Evolutionary conservation across 495 filamentous ascomycete genomes (phyloP), one percentile per base, ranked within the genome.

Genomic region (Penicillium lividum): DNA sequence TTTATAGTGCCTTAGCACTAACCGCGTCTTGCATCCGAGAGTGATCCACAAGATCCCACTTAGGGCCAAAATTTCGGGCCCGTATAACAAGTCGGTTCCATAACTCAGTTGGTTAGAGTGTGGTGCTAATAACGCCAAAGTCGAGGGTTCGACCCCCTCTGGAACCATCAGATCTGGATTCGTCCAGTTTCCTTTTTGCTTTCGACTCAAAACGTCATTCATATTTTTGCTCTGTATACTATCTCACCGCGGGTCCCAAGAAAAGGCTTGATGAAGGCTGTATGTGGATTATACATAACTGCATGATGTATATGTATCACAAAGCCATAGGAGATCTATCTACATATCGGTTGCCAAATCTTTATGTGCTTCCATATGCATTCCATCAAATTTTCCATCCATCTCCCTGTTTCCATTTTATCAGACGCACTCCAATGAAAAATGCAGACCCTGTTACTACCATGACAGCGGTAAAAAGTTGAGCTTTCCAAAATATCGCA

Each of bases 41-140:
- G 30, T 33, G 30, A 33, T 9, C 30, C 30, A 33, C 30, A 33
- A 9, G 5, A 6, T 33, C 8, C 30, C 30, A 33, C 30, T 33
- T 33, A 9, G 30, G 30, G 8, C 30, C 5, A 33, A 33, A 7
- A 2, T 33, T 33, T 33, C 30, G 22, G 22, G 22, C 1, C 22
- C 22, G 22, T 22, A 22, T 22, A 22, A 22, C 22, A 22, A 22
- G 22, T 22, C 11, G 64, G 64, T 71, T 63, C 68, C 66, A 68
- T 72, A 65, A 61, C 65, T 65, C 65, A 70, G 65, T 67, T 66
- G 69, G 64, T 70, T 64, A 71, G 69, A 64, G 68, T 66, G 70
- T 72, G 65, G 56, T 72, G 69, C 66, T 72, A 70, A 70, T 70
- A 70, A 70, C 66, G 68, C 57, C 65, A 69, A 72, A 64, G 66